These are phyloP conservation scores for Ophiosphaerella herpotricha DNA, from an alignment of 2,329 filamentous ascomycete species.

Conservation along the genomic window DNA sequence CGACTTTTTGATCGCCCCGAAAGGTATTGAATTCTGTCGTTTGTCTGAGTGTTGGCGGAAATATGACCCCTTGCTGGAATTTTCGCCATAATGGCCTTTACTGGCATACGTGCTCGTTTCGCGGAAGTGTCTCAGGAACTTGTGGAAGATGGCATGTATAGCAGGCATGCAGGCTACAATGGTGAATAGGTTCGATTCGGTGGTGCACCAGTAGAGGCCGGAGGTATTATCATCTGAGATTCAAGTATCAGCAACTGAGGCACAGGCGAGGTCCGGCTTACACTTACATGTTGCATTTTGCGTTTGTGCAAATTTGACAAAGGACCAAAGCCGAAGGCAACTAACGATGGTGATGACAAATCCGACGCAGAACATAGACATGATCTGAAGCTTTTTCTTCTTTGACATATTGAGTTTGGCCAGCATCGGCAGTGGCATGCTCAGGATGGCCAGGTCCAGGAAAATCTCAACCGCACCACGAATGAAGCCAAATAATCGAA, in stretches of 20 bases:
- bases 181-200: constrained; percentile 31
- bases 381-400: constrained; percentile 34
- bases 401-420: constrained; percentile 26
- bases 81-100: constrained; percentile 12
- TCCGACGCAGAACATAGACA: constrained; percentile 35
- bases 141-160: constrained; percentile 25
- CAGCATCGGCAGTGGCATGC: constrained; percentile 29
- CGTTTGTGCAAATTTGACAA: constrained; percentile 25
- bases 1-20: constrained; percentile 26
- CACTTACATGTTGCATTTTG: constrained; percentile 30
- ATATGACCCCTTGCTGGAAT: constrained; percentile 23
- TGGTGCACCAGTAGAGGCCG: constrained; percentile 31
- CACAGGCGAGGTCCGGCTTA: not conserved
- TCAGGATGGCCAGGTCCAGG: constrained; percentile 30
- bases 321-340: constrained; percentile 24
- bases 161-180: constrained; percentile 38
- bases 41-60: constrained; percentile 13
- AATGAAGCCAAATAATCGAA: constrained; percentile 46
- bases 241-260: not conserved
- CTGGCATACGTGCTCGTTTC: constrained; percentile 18
- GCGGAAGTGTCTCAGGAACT: constrained; percentile 12
- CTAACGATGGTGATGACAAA: constrained; percentile 32
- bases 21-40: constrained; percentile 19
- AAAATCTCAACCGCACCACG: constrained; percentile 36
- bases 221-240: constrained; percentile 29